phyloP scores from a whole-genome alignment of 75 land plant genomes.

The Selaginella tamariscina region DNA sequence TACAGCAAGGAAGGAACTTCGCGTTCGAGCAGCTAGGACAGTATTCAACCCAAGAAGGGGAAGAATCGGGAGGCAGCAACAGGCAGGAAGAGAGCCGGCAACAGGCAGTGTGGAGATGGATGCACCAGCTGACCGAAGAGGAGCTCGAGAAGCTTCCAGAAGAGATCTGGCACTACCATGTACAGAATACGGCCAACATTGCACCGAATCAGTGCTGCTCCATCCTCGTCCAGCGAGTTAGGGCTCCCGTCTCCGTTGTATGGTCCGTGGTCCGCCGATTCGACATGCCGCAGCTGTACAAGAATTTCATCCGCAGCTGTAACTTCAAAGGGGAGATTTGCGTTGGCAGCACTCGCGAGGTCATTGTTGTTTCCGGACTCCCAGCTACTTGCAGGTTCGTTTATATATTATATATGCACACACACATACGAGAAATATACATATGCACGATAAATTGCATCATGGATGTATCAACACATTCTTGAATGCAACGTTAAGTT shows the following conservation, averaged over 20 bases:
- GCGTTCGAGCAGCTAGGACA: not conserved
- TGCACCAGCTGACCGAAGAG: not conserved
- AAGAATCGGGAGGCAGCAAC: not conserved
- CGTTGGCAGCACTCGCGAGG: constrained; percentile 15
- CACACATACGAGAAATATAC: too few relatives aligned
- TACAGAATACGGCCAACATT: not conserved
- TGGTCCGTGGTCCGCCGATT: constrained; percentile 29
- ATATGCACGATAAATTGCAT: too few relatives aligned
- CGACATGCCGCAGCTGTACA: constrained; percentile 25
- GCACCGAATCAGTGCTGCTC: constrained; percentile 14
- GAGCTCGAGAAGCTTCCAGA: not conserved
- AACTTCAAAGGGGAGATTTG: not conserved
- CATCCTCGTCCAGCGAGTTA: constrained; percentile 13
- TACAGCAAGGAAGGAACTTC: not conserved
- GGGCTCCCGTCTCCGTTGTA: constrained; percentile 15
- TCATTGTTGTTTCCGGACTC: constrained; percentile 19
- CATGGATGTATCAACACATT: too few relatives aligned
- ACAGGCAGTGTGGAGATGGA: not conserved
- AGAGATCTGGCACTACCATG: not conserved
- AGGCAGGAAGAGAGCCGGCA: too few relatives aligned
- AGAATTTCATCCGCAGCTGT: constrained; percentile 24
- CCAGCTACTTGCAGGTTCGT: too few relatives aligned
- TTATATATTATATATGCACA: too few relatives aligned
- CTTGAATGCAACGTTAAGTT: too few relatives aligned
- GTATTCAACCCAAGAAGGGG: not conserved